Base-by-base conservation (phyloP, 225 moss, liverwort and hornwort species). In the Ulota crispa region DNA sequence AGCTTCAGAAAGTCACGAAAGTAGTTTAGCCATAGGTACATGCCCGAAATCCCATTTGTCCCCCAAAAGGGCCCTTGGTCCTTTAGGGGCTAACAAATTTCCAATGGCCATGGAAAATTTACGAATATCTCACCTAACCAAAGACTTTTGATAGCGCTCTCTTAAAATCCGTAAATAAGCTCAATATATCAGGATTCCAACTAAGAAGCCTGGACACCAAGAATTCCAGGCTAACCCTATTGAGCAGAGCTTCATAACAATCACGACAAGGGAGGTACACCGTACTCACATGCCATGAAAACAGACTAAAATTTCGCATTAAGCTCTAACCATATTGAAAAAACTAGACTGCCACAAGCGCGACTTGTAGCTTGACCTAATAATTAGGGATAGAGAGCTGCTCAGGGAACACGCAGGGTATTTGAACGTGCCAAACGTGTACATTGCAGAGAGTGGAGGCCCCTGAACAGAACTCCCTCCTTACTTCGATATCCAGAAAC, bases 351-450 rank as follows among this genome's bases (percentile, higher is more conserved):
- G 41, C 56, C 14, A 57, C 11, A 42, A 16, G 59, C 68, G 47
- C 60, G 20, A 62, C 36, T 14, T n/a, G 9, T 57, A 32, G 45
- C 62, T 41, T 62, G 68, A 12, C n/a, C 9, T 8, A 3, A 0
- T 2, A 18, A 20, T 34, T 16, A 0, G 27, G 42, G 1, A 0
- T 20, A 20, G 6, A 13, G 1, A 0, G 2, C 0, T 62, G 62
- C 43, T 60, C 60, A 30, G 21, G 42, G 11, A 28, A 41, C 2
- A 2, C 21, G 27, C 13, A 62, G 8, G 0, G 14, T 0, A 62
- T 9, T 4, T 64, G 45, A 63, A 47, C n/a, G 45, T 0, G 3
- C 23, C 23, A n/a, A 32, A 1, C 1, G 8, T 7, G 21, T 3
- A 62, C 23, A 6, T 30, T 47, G 8, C 63, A 76, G 2, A 28